phyloP scores from a whole-genome alignment of 805 yeast genomes.

The Blastobotrys terrestris region DNA sequence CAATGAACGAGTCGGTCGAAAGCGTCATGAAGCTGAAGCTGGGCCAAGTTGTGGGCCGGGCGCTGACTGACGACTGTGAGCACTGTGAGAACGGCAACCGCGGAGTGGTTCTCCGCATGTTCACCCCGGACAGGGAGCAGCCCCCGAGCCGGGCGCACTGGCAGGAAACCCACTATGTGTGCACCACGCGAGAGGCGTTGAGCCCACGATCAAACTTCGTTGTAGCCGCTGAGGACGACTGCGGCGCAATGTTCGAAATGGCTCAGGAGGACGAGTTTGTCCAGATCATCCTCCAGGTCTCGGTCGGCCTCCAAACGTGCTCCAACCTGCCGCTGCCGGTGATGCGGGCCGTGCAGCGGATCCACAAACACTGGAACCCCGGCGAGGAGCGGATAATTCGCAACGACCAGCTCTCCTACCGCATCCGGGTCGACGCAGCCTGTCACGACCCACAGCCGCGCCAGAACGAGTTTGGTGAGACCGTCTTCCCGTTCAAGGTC shows the following conservation, averaged over 20 bases:
- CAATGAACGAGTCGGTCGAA: slow-evolving; percentile 10
- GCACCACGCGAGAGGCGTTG: too few relatives aligned
- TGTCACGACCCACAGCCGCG: slow-evolving; percentile 8
- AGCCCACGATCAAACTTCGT: too few relatives aligned
- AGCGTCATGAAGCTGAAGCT: slow-evolving; percentile 7
- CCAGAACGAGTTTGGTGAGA: slow-evolving; percentile 10
- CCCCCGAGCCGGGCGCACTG: too few relatives aligned
- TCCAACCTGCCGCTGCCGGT: slow-evolving; percentile 7
- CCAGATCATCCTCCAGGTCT: slow-evolving; percentile 10
- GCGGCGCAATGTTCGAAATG: slow-evolving; percentile 9
- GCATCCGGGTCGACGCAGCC: slow-evolving; percentile 10
- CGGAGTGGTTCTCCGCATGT: slow-evolving; percentile 3
- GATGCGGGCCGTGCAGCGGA: slow-evolving; percentile 9
- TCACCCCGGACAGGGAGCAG: slow-evolving; percentile 6
- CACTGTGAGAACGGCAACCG: not conserved
- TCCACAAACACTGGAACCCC: slow-evolving; percentile 13
- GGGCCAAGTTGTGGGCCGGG: slow-evolving; percentile 4
- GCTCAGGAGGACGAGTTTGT: slow-evolving; percentile 13
- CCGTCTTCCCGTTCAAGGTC: slow-evolving; percentile 8
- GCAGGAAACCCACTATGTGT: slow-evolving; percentile 9
- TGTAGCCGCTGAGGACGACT: not conserved
- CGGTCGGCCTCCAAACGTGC: slow-evolving; percentile 2
- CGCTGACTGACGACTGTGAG: not conserved
- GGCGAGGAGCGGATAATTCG: slow-evolving; percentile 15
- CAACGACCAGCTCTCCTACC: slow-evolving; percentile 10